phyloP scores from a whole-genome alignment of 441 rosid species.

The Melianthus villosus region DNA sequence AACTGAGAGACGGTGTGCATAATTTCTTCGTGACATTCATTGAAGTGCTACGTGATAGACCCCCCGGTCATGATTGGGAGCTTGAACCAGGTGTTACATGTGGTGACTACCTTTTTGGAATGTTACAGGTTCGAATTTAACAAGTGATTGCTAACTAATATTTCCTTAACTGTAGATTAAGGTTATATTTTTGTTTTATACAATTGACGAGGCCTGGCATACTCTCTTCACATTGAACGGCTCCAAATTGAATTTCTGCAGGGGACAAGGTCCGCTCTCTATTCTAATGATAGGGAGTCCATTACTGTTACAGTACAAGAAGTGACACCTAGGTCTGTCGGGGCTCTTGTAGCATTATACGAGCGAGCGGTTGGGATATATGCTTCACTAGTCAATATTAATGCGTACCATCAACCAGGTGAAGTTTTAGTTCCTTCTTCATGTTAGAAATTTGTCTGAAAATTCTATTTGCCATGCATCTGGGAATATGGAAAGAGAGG shows the following conservation, averaged over 20 bases:
- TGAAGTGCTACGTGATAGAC: slow-evolving; percentile 87
- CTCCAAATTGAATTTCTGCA: slow-evolving; percentile 19
- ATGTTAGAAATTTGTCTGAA: too few species aligned
- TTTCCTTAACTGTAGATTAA: not conserved
- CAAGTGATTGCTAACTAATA: not conserved
- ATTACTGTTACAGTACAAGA: slow-evolving; percentile 77
- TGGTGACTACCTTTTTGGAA: slow-evolving; percentile 92
- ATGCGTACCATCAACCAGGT: slow-evolving; percentile 98
- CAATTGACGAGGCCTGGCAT: too few species aligned
- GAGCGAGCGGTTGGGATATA: slow-evolving; percentile 95
- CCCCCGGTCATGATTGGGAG: slow-evolving; percentile 99
- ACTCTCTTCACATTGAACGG: too few species aligned
- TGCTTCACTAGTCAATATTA: slow-evolving; percentile 68
- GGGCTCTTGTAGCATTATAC: slow-evolving; percentile 81
- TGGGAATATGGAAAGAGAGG: too few species aligned
- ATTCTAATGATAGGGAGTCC: slow-evolving; percentile 75
- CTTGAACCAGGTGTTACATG: slow-evolving; percentile 98
- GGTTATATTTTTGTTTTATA: too few species aligned
- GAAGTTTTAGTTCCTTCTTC: slow-evolving; percentile 10
- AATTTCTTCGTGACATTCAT: slow-evolving; percentile 91
- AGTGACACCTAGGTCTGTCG: slow-evolving; percentile 80
- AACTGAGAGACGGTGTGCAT: slow-evolving; percentile 91
- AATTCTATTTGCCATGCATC: too few species aligned
- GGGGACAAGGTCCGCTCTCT: slow-evolving; percentile 96
- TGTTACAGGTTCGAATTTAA: slow-evolving; percentile 60